phyloP scores from a whole-genome alignment of 352 stramenopile species.

The Pythium graminicola region DNA sequence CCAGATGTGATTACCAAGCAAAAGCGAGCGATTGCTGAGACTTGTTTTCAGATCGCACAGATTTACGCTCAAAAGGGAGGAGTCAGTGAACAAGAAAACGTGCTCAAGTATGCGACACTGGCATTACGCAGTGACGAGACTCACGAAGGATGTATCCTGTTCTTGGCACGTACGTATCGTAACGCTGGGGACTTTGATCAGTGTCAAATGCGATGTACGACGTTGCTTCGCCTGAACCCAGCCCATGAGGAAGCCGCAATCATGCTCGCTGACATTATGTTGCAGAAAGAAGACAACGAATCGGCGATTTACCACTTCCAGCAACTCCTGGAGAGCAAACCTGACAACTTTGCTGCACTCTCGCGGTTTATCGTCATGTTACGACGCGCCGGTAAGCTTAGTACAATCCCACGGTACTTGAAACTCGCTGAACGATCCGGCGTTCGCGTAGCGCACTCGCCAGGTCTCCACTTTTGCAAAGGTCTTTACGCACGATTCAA shows the following conservation, averaged over 20 bases:
- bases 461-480: constrained; percentile 88
- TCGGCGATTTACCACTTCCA: constrained; percentile 86
- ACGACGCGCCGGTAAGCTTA: constrained; percentile 76
- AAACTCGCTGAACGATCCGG: constrained; percentile 72
- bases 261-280: constrained; percentile 88
- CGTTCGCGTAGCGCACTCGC: constrained; percentile 62
- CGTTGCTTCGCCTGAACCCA: constrained; percentile 72
- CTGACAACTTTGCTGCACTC: constrained; percentile 88
- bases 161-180: constrained; percentile 67
- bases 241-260: constrained; percentile 82
- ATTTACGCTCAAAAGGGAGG: constrained; percentile 44
- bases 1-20: constrained; percentile 73
- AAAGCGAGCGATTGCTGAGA: constrained; percentile 66
- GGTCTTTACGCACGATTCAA: constrained; percentile 85
- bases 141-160: constrained; percentile 82
- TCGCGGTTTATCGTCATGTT: constrained; percentile 86
- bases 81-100: constrained; percentile 40
- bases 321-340: constrained; percentile 83
- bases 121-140: constrained; percentile 67
- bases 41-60: constrained; percentile 75
- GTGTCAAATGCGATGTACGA: constrained; percentile 81
- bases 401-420: constrained; percentile 60
- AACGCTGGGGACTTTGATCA: constrained; percentile 74
- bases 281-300: constrained; percentile 86
- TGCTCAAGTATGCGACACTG: constrained; percentile 77